Percentiles rank a stretch among this genome's conserved stretches.
These are phyloP conservation scores for Nicotiana attenuata DNA, from an alignment of 257 asterid species.

Conservation along the genomic window DNA sequence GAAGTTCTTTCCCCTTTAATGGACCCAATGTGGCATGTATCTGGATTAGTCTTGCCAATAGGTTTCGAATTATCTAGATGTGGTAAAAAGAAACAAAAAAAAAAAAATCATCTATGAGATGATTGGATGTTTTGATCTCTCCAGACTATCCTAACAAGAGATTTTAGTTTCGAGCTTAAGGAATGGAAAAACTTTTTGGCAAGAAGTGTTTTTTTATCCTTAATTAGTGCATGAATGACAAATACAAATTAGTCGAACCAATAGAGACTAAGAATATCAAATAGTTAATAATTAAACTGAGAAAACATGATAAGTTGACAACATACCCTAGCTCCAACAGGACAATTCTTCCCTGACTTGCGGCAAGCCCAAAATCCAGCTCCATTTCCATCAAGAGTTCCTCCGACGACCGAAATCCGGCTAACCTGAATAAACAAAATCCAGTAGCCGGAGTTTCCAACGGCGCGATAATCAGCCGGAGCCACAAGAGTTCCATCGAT, in stretches of 20 bases:
- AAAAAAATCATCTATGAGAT: too few species aligned
- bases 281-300: not conserved
- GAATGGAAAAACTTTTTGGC: too few species aligned
- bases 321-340: slow-evolving; percentile 60
- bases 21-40: too few species aligned
- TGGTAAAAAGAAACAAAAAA: too few species aligned
- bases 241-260: not conserved
- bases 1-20: too few species aligned
- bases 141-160: too few species aligned
- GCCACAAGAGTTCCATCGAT: slow-evolving; percentile 58
- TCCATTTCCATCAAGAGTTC: slow-evolving; percentile 51
- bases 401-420: slow-evolving; percentile 40
- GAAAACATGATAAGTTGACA: not conserved
- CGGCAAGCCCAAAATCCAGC: slow-evolving; percentile 52
- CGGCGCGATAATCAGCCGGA: slow-evolving; percentile 34
- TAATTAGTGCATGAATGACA: not conserved
- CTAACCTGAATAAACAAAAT: slow-evolving; percentile 44
- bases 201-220: too few species aligned
- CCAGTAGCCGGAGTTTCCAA: slow-evolving; percentile 50
- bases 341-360: slow-evolving; percentile 44
- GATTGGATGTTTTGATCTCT: too few species aligned
- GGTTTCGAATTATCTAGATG: too few species aligned
- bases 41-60: too few species aligned
- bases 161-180: too few species aligned
- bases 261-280: not conserved